These are phyloP conservation scores for Ophiostoma ips DNA, from an alignment of 2,329 filamentous ascomycete species.

Conservation along the genomic window DNA sequence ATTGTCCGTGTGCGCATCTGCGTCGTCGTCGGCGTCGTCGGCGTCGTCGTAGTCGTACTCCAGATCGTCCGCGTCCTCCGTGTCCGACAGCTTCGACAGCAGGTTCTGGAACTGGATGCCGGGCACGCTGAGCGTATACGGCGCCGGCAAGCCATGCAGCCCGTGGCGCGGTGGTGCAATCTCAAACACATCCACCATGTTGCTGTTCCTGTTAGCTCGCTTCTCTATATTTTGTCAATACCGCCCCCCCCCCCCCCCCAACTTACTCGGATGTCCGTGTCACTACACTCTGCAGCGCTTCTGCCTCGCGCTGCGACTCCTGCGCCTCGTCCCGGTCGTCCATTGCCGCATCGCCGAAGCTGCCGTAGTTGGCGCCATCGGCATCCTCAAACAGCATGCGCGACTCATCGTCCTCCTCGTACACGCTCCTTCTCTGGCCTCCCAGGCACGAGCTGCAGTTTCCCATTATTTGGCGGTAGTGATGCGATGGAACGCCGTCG, in stretches of 20 bases:
- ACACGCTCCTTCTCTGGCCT: conserved; percentile 32
- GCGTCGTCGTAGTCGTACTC: conserved; percentile 21
- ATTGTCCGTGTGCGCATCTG: background rate
- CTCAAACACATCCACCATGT: conserved; percentile 55
- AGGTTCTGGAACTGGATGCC: conserved; percentile 48
- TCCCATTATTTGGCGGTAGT: conserved; percentile 31
- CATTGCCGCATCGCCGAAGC: conserved; percentile 43
- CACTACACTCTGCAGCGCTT: conserved; percentile 50
- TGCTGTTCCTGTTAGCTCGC: conserved; percentile 26
- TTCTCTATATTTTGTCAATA: background rate
- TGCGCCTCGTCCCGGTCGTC: conserved; percentile 44
- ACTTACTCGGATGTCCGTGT: conserved; percentile 48
- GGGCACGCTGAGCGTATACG: conserved; percentile 38
- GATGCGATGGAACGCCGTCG: too few species aligned
- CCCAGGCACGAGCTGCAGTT: conserved; percentile 48
- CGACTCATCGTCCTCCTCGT: conserved; percentile 46
- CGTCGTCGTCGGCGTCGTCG: background rate
- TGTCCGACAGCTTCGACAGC: conserved; percentile 41
- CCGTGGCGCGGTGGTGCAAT: conserved; percentile 39
- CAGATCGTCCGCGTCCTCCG: conserved; percentile 32
- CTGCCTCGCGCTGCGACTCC: conserved; percentile 49
- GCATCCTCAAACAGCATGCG: conserved; percentile 48
- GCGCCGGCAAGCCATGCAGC: conserved; percentile 22
- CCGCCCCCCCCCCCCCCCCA: background rate
- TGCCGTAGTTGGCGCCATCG: conserved; percentile 45